Evolutionary conservation across 345 rosid species (phyloP).

Genomic region (Eucalyptus cloeziana): DNA sequence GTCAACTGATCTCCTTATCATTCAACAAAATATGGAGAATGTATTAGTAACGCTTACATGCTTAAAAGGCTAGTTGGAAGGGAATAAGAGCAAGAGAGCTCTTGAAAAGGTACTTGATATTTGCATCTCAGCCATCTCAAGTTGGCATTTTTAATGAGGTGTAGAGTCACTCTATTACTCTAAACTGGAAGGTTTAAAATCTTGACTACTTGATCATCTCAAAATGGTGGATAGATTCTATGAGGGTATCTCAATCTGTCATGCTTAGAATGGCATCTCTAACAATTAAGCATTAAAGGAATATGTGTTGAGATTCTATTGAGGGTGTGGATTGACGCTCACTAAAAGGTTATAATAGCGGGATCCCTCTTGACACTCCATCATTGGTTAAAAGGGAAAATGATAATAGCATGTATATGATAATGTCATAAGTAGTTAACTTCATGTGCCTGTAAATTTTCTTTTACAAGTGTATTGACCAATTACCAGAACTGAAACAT

Average conservation of each 20-base stretch:
- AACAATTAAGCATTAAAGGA: neutral
- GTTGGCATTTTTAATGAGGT: neutral
- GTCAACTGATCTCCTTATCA: neutral
- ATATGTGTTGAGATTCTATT: neutral
- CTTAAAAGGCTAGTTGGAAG: neutral
- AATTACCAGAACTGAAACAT: neutral
- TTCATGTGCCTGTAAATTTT: neutral
- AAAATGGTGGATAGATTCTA: neutral
- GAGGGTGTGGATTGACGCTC: neutral
- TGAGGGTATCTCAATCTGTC: neutral
- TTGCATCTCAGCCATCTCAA: neutral
- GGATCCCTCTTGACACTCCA: neutral
- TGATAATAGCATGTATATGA: neutral
- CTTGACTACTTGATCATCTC: neutral
- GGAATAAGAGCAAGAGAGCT: neutral
- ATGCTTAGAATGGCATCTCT: neutral
- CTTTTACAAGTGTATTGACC: neutral
- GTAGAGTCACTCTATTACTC: neutral
- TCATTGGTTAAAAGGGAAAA: neutral
- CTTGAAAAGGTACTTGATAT: too few species aligned
- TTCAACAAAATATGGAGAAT: neutral
- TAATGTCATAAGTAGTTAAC: neutral
- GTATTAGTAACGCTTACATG: neutral
- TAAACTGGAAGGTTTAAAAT: neutral
- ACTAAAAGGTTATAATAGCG: neutral